Evolutionary conservation across 2,329 filamentous ascomycete genomes (phyloP).

Genomic region (Nakataea oryzae): DNA sequence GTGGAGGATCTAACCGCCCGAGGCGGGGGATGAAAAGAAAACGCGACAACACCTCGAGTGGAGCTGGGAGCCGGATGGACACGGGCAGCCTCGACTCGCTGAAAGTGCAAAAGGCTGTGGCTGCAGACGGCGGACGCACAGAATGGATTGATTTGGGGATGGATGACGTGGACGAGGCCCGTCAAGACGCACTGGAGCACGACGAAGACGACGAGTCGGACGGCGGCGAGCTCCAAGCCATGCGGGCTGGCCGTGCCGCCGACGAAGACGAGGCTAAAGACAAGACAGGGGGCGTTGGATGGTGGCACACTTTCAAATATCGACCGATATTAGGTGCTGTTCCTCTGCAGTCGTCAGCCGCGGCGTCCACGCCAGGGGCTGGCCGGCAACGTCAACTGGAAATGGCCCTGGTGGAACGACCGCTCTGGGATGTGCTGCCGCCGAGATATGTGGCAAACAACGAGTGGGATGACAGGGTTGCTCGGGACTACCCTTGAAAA

Average conservation of each 20-base stretch:
- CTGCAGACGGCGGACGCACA: constrained; percentile 25
- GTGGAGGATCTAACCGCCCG: neutral
- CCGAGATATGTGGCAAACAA: constrained; percentile 56
- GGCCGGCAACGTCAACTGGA: constrained; percentile 40
- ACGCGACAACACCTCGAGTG: constrained; percentile 32
- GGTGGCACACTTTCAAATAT: constrained; percentile 89
- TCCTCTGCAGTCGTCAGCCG: constrained; percentile 21
- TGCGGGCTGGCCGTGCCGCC: constrained; percentile 25
- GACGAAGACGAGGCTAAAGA: constrained; percentile 10
- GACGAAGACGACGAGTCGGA: constrained; percentile 18
- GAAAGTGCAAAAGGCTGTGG: constrained; percentile 25
- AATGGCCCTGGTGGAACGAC: constrained; percentile 80
- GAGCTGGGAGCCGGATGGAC: constrained; percentile 43
- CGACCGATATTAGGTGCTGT: constrained; percentile 76
- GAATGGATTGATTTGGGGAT: constrained; percentile 23
- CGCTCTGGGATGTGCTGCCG: constrained; percentile 69
- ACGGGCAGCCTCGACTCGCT: constrained; percentile 32
- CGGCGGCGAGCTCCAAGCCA: constrained; percentile 16
- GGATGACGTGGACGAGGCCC: constrained; percentile 18
- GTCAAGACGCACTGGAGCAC: constrained; percentile 22
- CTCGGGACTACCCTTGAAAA: neutral
- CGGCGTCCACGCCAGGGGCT: constrained; percentile 4
- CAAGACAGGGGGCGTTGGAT: constrained; percentile 14
- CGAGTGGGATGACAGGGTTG: constrained; percentile 32
- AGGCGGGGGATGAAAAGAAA: constrained; percentile 40